Percentiles rank a stretch among this genome's conserved stretches.
phyloP scores from a whole-genome alignment of 2,329 filamentous ascomycete genomes.

The Pseudogymnoascus pannorum region DNA sequence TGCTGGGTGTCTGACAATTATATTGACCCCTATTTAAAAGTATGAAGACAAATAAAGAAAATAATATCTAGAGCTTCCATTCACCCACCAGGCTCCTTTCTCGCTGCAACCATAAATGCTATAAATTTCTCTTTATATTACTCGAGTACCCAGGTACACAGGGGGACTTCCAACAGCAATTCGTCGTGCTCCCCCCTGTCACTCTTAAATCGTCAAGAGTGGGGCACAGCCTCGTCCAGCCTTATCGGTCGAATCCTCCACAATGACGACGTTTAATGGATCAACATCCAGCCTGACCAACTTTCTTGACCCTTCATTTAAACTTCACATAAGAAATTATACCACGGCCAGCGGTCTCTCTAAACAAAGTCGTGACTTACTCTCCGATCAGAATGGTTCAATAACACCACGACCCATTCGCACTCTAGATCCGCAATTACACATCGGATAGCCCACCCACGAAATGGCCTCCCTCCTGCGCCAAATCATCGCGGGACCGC shows the following conservation, averaged over 20 bases:
- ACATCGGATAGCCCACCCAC: not conserved
- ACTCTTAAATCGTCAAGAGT: not conserved
- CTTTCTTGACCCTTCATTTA: not conserved
- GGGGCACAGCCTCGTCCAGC: constrained; percentile 1
- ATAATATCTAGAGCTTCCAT: not conserved
- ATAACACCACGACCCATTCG: not conserved
- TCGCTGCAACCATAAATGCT: not conserved
- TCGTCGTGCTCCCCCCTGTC: not conserved
- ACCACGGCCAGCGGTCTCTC: not conserved
- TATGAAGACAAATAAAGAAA: not conserved
- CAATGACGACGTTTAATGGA: constrained; percentile 2
- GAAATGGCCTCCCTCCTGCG: constrained; percentile 70
- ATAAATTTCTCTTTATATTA: not conserved
- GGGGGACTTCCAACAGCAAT: not conserved
- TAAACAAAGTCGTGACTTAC: not conserved
- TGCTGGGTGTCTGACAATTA: not conserved
- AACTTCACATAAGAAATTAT: not conserved
- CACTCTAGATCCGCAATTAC: not conserved
- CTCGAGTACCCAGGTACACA: not conserved
- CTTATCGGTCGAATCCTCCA: not conserved
- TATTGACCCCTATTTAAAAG: not conserved
- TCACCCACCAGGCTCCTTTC: not conserved
- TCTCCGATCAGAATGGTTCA: not conserved
- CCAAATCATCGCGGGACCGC: constrained; percentile 84
- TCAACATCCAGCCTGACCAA: not conserved